These are phyloP conservation scores for Otatea glauca DNA, from an alignment of 176 grass and related monocot genomes.

Conservation along the genomic window DNA sequence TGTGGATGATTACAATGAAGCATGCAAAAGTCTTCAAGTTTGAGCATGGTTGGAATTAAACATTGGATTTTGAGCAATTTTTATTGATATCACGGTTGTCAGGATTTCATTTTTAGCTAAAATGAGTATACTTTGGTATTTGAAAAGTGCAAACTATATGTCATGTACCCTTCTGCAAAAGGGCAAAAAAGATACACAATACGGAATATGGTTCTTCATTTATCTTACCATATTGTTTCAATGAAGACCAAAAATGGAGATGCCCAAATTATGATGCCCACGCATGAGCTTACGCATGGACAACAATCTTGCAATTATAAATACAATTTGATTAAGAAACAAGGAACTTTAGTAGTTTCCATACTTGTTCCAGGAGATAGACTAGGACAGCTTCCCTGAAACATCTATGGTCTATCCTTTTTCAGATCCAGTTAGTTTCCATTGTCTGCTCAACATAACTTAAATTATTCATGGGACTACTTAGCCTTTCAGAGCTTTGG, in stretches of 20 bases:
- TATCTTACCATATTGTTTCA: constrained; percentile 42
- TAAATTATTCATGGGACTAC: constrained; percentile 4
- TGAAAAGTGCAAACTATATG: constrained; percentile 18
- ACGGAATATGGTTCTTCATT: constrained; percentile 51
- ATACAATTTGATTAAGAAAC: constrained; percentile 30
- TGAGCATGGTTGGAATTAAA: constrained; percentile 12
- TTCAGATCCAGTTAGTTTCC: constrained; percentile 47
- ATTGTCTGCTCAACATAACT: constrained; percentile 31
- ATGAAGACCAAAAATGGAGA: constrained; percentile 28
- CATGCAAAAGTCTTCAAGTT: constrained; percentile 17
- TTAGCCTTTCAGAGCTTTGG: constrained; percentile 6
- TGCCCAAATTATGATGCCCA: constrained; percentile 31
- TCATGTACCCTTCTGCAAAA: constrained; percentile 15
- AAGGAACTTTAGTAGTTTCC: constrained; percentile 31
- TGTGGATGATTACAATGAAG: not conserved
- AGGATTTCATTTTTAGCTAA: constrained; percentile 17
- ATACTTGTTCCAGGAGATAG: constrained; percentile 21
- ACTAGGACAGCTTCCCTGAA: not conserved
- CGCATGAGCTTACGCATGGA: constrained; percentile 30
- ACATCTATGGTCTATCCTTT: constrained; percentile 40
- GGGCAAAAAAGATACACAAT: constrained; percentile 5
- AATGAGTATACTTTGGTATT: constrained; percentile 25
- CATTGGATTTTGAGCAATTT: not conserved
- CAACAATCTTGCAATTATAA: constrained; percentile 36
- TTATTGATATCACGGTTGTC: not conserved